Evolutionary conservation across 495 filamentous ascomycete species (phyloP).

Genomic region (Xylaria sp.): DNA sequence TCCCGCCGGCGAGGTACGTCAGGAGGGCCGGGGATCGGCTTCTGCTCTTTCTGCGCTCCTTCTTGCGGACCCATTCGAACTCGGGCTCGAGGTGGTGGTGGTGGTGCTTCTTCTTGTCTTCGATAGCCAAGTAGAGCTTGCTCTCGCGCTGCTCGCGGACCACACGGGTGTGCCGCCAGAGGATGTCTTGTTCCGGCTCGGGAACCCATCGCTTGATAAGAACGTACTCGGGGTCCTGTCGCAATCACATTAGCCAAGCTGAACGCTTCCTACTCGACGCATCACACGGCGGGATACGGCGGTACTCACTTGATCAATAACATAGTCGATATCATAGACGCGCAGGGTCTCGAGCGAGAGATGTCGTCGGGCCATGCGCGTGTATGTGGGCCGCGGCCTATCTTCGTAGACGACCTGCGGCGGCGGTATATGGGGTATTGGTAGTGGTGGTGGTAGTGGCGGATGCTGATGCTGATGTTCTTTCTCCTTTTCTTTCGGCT

Average conservation of each 20-base stretch:
- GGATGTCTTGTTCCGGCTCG: slow-evolving; percentile 72
- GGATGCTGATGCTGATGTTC: not conserved
- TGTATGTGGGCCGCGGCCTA: slow-evolving; percentile 56
- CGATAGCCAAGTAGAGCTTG: slow-evolving; percentile 53
- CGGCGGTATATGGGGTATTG: too few species aligned
- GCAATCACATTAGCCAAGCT: slow-evolving; percentile 34
- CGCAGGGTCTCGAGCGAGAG: slow-evolving; percentile 63
- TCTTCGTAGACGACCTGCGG: slow-evolving; percentile 26
- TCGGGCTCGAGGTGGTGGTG: slow-evolving; percentile 58
- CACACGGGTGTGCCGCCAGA: slow-evolving; percentile 74
- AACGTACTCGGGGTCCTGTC: slow-evolving; percentile 71
- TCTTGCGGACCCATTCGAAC: slow-evolving; percentile 68
- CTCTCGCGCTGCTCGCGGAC: slow-evolving; percentile 58
- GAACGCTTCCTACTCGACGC: not conserved
- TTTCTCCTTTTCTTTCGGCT: slow-evolving; percentile 40
- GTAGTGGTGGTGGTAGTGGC: not conserved
- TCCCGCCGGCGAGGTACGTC: slow-evolving; percentile 55
- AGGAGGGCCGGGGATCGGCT: slow-evolving; percentile 50
- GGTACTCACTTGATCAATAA: slow-evolving; percentile 56
- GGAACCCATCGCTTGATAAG: slow-evolving; percentile 79
- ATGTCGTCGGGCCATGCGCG: slow-evolving; percentile 62
- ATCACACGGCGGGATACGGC: not conserved
- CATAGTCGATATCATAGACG: slow-evolving; percentile 58
- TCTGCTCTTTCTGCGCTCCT: slow-evolving; percentile 55
- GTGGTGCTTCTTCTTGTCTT: slow-evolving; percentile 59